Evolutionary conservation across 2,329 filamentous ascomycete species (phyloP).

Genomic region (Colletotrichum sp.): DNA sequence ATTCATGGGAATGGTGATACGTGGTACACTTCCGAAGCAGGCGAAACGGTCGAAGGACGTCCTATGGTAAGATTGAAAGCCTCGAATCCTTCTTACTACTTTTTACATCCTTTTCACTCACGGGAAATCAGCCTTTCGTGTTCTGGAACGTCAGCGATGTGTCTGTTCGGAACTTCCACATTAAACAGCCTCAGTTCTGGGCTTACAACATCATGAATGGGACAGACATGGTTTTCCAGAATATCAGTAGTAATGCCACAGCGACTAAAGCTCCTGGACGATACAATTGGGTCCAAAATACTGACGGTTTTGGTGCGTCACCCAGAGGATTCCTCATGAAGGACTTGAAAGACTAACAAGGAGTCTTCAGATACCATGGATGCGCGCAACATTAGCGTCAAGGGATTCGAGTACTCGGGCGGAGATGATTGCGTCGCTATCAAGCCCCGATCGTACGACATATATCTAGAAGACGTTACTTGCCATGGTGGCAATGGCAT

Average conservation of each 20-base stretch:
- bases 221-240: background rate
- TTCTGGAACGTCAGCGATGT: background rate
- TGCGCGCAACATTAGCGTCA: background rate
- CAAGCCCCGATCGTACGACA: background rate
- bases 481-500: background rate
- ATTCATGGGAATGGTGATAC: background rate
- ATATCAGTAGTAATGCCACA: background rate
- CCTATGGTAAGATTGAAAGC: background rate
- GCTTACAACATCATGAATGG: background rate
- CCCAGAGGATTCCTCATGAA: background rate
- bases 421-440: background rate
- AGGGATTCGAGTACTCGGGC: background rate
- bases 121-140: background rate
- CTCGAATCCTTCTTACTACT: background rate
- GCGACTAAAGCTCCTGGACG: background rate
- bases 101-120: background rate
- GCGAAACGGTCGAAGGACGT: background rate
- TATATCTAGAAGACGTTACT: background rate
- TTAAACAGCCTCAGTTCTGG: background rate
- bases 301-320: background rate
- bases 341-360: background rate
- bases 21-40: background rate
- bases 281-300: background rate
- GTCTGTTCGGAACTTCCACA: background rate
- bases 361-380: background rate